These are phyloP conservation scores for Rhodomyrtus psidioides DNA, from an alignment of 441 rosid genomes.

Conservation along the genomic window DNA sequence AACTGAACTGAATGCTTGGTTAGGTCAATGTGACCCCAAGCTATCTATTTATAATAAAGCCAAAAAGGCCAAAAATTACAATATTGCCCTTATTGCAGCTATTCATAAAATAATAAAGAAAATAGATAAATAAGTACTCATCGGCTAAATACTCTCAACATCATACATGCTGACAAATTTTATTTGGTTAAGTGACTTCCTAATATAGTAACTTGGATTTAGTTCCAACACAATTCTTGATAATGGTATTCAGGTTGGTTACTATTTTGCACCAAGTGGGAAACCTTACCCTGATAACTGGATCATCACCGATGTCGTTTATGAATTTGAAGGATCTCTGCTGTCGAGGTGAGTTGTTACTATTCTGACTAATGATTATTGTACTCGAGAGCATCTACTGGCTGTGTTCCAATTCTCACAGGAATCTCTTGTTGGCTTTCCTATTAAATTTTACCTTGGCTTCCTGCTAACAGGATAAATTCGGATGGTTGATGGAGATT, in stretches of 20 bases:
- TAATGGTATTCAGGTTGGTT: conserved; percentile 67
- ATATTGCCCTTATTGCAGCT: no score
- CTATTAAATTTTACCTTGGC: neutral
- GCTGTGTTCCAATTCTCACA: neutral
- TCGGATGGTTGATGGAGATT: neutral
- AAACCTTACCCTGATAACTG: conserved; percentile 99
- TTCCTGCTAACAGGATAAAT: neutral
- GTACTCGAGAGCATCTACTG: neutral
- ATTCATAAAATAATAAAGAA: no score
- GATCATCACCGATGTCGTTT: conserved; percentile 90
- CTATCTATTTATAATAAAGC: no score
- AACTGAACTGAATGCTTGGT: no score
- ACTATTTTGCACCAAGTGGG: conserved; percentile 94
- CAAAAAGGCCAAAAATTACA: no score
- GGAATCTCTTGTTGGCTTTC: neutral
- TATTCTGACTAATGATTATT: neutral
- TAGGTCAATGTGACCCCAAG: no score
- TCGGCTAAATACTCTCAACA: no score
- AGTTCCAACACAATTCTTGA: conserved; percentile 19
- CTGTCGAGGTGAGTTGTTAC: conserved; percentile 49
- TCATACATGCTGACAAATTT: neutral
- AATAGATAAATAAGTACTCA: no score
- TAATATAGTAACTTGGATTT: neutral
- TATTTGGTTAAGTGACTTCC: neutral
- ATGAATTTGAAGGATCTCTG: conserved; percentile 86